A percentile compares a stretch with the other conserved stretches of the same genome.
Evolutionary conservation across 2,329 filamentous ascomycete genomes (phyloP).

Genomic region (Talaromyces islandicus): DNA sequence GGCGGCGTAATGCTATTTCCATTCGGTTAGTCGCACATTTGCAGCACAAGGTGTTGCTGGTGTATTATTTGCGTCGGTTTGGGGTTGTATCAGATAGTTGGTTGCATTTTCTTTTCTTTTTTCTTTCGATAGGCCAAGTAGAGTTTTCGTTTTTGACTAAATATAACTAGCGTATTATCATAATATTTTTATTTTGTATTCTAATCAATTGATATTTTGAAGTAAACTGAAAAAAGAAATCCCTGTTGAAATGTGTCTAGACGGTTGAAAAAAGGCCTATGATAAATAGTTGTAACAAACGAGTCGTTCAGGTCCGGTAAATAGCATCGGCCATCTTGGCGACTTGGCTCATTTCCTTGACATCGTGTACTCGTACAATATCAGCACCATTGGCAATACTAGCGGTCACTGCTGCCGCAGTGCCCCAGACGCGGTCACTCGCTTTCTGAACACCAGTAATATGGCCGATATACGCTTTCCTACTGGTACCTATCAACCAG

Average conservation of each 20-base stretch:
- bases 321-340: conserved; percentile 89
- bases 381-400: conserved; percentile 84
- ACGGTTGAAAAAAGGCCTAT: neutral
- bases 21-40: neutral
- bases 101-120: conserved; percentile 12
- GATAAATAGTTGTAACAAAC: neutral
- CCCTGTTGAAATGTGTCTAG: neutral
- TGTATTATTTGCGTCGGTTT: conserved; percentile 13
- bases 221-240: neutral
- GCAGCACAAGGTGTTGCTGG: conserved; percentile 1
- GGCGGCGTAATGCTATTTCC: neutral
- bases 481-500: conserved; percentile 83
- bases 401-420: conserved; percentile 79
- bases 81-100: conserved; percentile 16
- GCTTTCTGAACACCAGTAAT: conserved; percentile 71
- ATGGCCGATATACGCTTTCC: conserved; percentile 82
- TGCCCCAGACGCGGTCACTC: conserved; percentile 71
- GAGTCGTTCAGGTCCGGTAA: conserved; percentile 48
- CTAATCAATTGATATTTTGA: neutral
- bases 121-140: neutral
- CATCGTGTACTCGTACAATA: conserved; percentile 88
- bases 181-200: neutral
- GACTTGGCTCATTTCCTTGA: conserved; percentile 77
- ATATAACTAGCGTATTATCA: neutral
- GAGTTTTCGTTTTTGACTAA: neutral